Evolutionary conservation across 2,329 filamentous ascomycete genomes (phyloP), one percentile per base, ranked within the genome.

Genomic region (Fusarium nodosum): DNA sequence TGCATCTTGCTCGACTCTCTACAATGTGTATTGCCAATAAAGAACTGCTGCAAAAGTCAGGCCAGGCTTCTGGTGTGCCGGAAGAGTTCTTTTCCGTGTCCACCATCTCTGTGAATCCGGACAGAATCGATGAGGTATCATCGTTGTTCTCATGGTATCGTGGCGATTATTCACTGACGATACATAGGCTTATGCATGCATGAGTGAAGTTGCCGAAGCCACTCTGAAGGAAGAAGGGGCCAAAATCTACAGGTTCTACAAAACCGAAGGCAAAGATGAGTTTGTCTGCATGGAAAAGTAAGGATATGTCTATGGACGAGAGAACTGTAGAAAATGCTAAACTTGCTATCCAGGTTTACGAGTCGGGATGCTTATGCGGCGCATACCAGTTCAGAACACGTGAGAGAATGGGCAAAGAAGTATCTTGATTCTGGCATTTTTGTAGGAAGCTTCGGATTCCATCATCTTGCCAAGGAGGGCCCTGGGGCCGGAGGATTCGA

Each of bases 171-270:
- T 22, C 26, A 13, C 30, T 60, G 2, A 33, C n/a, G 10, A 12
- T 5, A 6, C 0, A 0, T 1, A 64, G 60, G 60, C 60, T 4
- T 38, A 45, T 9, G 44, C 51, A 4, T 64, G 60, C 4, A 1
- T 64, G 16, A 1, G 38, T 9, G 60, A 64, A 24, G 59, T 64
- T 30, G 59, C 60, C n/a, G 44, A 64, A 26, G 38, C 60, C 2
- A 64, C 60, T 0, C 3, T 58, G 1, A 64, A 51, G 10, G 60
- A 64, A 10, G 31, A 41, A 2, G 59, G 59, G 0, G 60, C 60
- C 16, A 64, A 58, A 18, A 58, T 64, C 7, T 64, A 64, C 22
- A 64, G 60, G 3, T 64, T 64, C 22, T 64, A 58, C 16, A 64
- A 64, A 13, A 58, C 59, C 1, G 60, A 64, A 18, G 51, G 44